Evolutionary conservation across 352 stramenopile species (phyloP).

Genomic region (Globisporangium irregulare): DNA sequence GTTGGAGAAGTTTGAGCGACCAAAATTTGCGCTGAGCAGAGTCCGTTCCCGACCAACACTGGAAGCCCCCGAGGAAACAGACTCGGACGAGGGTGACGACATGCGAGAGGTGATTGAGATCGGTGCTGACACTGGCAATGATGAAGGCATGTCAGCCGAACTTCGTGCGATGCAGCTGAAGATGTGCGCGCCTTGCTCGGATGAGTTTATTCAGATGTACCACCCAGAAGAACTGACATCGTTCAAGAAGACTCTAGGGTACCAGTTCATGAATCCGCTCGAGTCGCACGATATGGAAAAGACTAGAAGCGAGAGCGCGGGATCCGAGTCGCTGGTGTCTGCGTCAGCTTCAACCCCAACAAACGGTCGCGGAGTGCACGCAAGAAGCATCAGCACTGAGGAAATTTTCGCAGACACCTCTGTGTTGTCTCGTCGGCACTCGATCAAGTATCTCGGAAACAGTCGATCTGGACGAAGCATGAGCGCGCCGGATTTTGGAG

Average conservation of each 20-base stretch:
- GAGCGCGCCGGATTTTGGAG: conserved; percentile 68
- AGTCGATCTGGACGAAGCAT: conserved; percentile 55
- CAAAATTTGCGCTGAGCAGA: conserved; percentile 23
- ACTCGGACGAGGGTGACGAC: conserved; percentile 16
- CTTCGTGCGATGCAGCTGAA: conserved; percentile 10
- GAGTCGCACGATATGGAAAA: conserved; percentile 60
- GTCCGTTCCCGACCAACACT: conserved; percentile 14
- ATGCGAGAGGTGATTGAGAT: conserved; percentile 9
- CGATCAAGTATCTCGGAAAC: conserved; percentile 3
- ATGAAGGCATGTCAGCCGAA: background rate
- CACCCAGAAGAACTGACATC: conserved; percentile 82
- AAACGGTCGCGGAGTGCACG: conserved; percentile 6
- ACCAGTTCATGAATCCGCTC: conserved; percentile 87
- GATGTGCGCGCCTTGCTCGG: conserved; percentile 36
- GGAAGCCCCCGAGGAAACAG: conserved; percentile 13
- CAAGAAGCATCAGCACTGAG: conserved; percentile 31
- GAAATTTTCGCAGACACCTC: conserved; percentile 44
- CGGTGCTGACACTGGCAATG: background rate
- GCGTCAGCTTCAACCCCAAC: conserved; percentile 44
- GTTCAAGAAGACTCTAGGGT: conserved; percentile 82
- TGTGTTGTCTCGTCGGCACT: conserved; percentile 13
- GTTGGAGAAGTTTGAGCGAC: conserved; percentile 67
- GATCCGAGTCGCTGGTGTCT: conserved; percentile 45
- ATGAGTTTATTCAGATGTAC: conserved; percentile 84
- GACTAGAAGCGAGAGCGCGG: conserved; percentile 34